Percentiles rank a stretch among this genome's conserved stretches.
Evolutionary conservation across 140 eudicot genomes (phyloP).

Genomic region (Bidens hawaiensis): DNA sequence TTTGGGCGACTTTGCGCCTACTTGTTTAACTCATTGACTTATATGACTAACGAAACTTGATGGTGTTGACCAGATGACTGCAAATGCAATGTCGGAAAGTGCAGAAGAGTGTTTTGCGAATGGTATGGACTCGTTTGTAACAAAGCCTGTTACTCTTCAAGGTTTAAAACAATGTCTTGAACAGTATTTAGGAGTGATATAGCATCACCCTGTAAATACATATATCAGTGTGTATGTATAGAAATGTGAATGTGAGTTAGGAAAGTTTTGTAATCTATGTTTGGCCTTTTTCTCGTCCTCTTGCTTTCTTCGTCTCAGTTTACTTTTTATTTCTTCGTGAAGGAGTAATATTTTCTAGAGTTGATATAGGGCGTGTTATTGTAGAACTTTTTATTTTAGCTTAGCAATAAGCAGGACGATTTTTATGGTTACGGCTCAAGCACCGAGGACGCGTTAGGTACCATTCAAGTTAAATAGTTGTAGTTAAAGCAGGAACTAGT

Average conservation of each 20-base stretch:
- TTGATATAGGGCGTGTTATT: conserved; percentile 1
- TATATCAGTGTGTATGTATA: conserved; percentile 60
- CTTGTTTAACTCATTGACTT: not conserved
- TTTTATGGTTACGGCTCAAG: conserved; percentile 4
- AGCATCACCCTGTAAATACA: conserved; percentile 35
- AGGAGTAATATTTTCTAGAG: not conserved
- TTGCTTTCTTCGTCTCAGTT: conserved; percentile 13
- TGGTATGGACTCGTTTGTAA: conserved; percentile 94
- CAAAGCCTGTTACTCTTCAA: conserved; percentile 88
- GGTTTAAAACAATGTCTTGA: conserved; percentile 72
- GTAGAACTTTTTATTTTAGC: conserved; percentile 11
- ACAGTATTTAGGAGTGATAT: conserved; percentile 46
- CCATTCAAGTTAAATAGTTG: conserved; percentile 8
- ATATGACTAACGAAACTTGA: conserved; percentile 20
- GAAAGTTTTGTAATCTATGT: conserved; percentile 82
- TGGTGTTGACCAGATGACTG: conserved; percentile 81
- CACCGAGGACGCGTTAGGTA: conserved; percentile 18
- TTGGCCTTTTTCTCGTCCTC: conserved; percentile 35
- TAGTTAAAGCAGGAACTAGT: conserved; percentile 11
- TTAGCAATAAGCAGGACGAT: conserved; percentile 21
- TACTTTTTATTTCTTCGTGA: not conserved
- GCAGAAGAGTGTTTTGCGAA: conserved; percentile 86
- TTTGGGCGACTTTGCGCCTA: not conserved
- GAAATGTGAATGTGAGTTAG: conserved; percentile 55
- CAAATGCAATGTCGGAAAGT: conserved; percentile 90